Evolutionary conservation across 75 land plant species (phyloP), one percentile per base, ranked within the genome.

Genomic region (Pinus albicaulis): DNA sequence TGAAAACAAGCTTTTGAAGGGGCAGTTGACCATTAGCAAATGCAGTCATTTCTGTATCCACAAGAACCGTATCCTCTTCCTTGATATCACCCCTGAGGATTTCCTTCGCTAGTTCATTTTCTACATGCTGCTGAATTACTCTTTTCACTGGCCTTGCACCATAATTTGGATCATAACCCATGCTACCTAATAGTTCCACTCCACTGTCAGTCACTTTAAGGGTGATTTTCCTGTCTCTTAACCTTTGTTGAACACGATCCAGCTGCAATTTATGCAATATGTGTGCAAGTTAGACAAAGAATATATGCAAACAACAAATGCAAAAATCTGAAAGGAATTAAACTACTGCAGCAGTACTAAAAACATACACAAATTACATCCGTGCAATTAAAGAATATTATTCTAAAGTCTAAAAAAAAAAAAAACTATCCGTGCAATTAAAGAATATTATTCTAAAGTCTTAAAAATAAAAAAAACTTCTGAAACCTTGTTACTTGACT

Each of bases 141-240:
- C 92, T 78, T 72, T 90, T 90, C 52, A 90, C 92, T 5, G 92
- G 92, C 80, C 92, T 82, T 24, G 92, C 92, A 19, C 92, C 92
- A 78, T 87, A 90, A 71, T 83, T 88, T 41, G 92, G 92, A 75
- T 90, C 92, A 76, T 88, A 90, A 7, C 92, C 92, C 78, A 90
- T 78, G 72, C 80, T 88, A 14, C 87, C 92, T 17, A 90, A 77
- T 1, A 83, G 77, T 59, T 88, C 78, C 25, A 90, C 65, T 20
- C 90, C 92, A 60, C 82, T 79, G 16, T 90, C 90, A 15, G 74
- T 88, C 48, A 88, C 86, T 73, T 80, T 79, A 28, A 88, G 71
- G 17, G 74, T 88, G 5, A 90, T 90, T 80, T 90, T 90, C 72
- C 87, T 69, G 55, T 88, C 92, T 31, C 74, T 78, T 48, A 90